These are phyloP conservation scores for Triticum timopheevii DNA, from an alignment of 176 grass and related monocot species.

Conservation along the genomic window DNA sequence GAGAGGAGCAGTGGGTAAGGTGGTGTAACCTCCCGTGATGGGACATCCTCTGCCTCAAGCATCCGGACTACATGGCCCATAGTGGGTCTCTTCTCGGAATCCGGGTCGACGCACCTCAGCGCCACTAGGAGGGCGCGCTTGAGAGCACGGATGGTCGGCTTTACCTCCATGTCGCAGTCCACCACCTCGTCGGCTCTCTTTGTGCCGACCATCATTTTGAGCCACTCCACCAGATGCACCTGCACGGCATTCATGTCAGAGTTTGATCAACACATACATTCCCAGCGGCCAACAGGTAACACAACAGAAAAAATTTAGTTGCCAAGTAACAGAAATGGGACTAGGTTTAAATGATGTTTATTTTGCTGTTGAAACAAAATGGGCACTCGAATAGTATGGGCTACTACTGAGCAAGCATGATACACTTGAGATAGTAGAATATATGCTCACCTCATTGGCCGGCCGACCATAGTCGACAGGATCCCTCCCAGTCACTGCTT, in stretches of 20 bases:
- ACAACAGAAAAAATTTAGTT: not conserved
- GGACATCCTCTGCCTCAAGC: conserved; percentile 72
- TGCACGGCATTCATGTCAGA: conserved; percentile 10
- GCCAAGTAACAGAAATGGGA: not conserved
- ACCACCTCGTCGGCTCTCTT: conserved; percentile 63
- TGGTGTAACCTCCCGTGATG: conserved; percentile 49
- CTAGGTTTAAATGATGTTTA: not conserved
- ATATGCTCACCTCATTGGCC: conserved; percentile 55
- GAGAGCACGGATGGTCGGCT: conserved; percentile 57
- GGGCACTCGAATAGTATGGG: not conserved
- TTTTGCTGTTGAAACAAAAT: not conserved
- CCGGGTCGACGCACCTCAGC: conserved; percentile 59
- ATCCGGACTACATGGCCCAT: conserved; percentile 73
- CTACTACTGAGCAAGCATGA: not conserved
- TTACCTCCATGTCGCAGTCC: conserved; percentile 61
- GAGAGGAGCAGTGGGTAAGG: not conserved
- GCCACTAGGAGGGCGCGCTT: conserved; percentile 71
- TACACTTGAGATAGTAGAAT: not conserved
- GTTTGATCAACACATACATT: not conserved
- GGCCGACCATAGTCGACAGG: conserved; percentile 77
- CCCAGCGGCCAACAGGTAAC: not conserved
- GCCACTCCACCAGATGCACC: conserved; percentile 82
- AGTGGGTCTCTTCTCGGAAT: conserved; percentile 62
- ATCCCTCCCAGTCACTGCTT: conserved; percentile 75
- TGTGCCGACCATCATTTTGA: conserved; percentile 70